phyloP scores from a whole-genome alignment of 352 stramenopile genomes.

The Thalassiosira livingstoniorum region DNA sequence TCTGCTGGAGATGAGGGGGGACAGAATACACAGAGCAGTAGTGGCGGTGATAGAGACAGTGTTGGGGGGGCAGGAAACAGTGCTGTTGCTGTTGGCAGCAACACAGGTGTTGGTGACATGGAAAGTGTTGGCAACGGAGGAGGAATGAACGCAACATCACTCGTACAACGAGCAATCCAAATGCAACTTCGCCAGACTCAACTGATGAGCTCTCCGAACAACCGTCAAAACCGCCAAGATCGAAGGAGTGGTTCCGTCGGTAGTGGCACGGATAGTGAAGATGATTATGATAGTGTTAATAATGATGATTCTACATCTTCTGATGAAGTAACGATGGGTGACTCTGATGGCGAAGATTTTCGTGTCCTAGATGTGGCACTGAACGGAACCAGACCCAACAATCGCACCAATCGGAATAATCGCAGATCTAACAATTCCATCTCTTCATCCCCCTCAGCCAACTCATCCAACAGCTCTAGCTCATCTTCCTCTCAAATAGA shows the following conservation, averaged over 20 bases:
- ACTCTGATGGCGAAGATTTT: background rate
- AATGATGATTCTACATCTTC: background rate
- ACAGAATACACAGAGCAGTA: too few species aligned
- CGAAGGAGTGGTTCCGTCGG: background rate
- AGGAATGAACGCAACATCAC: too few species aligned
- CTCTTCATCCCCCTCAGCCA: background rate
- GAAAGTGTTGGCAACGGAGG: too few species aligned
- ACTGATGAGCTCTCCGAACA: slow-evolving; percentile 19
- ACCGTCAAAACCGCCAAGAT: background rate
- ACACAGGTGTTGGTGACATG: too few species aligned
- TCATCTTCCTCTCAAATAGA: background rate
- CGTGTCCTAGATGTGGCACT: background rate
- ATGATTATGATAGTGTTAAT: background rate
- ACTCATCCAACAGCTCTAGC: background rate
- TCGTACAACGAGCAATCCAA: slow-evolving; percentile 43
- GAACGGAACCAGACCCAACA: background rate
- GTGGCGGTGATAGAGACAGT: too few species aligned
- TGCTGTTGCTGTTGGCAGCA: too few species aligned
- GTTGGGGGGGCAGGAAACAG: too few species aligned
- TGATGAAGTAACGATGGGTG: background rate
- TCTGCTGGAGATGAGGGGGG: too few species aligned
- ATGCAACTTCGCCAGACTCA: slow-evolving; percentile 36
- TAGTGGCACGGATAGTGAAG: background rate
- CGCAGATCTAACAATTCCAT: background rate
- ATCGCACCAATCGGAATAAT: background rate